These are phyloP conservation scores for Paecilomyces variotii DNA, from an alignment of 2,329 filamentous ascomycete genomes.

Conservation along the genomic window DNA sequence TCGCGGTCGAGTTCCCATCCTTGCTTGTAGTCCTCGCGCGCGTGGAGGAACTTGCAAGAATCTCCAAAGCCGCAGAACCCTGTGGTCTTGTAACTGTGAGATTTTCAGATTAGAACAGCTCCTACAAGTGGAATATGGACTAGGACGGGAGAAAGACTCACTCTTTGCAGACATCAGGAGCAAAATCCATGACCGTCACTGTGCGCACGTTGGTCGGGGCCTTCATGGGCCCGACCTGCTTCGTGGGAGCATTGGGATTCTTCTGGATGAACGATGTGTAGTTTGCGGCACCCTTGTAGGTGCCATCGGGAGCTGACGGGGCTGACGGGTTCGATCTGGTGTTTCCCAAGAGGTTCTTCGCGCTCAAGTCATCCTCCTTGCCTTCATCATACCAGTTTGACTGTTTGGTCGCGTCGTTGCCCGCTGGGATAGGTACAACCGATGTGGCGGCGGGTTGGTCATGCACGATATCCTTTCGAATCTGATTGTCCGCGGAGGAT, in stretches of 20 bases:
- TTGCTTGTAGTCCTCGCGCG: constrained; percentile 62
- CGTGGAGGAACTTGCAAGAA: constrained; percentile 64
- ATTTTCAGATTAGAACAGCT: too few relatives aligned
- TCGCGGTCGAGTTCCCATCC: constrained; percentile 94
- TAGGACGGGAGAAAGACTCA: constrained; percentile 42
- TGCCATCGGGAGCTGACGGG: constrained; percentile 48
- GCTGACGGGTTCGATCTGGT: constrained; percentile 16
- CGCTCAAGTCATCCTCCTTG: constrained; percentile 41
- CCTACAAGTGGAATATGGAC: not conserved
- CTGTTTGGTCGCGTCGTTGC: constrained; percentile 83
- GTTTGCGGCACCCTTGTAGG: constrained; percentile 68
- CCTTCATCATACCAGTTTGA: constrained; percentile 83
- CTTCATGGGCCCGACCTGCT: constrained; percentile 76
- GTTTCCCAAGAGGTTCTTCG: constrained; percentile 38
- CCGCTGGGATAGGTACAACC: constrained; percentile 54
- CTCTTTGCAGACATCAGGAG: constrained; percentile 91
- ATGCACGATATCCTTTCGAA: constrained; percentile 37
- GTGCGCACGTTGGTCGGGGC: constrained; percentile 80
- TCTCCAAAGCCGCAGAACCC: constrained; percentile 59
- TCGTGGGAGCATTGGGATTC: constrained; percentile 64
- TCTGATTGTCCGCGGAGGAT: constrained; percentile 41
- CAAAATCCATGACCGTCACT: constrained; percentile 83
- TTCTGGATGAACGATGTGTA: constrained; percentile 69
- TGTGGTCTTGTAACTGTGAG: constrained; percentile 34
- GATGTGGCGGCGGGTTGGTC: constrained; percentile 54